phyloP scores from a whole-genome alignment of 2,329 filamentous ascomycete species.

The Dactylellina drechsleri region DNA sequence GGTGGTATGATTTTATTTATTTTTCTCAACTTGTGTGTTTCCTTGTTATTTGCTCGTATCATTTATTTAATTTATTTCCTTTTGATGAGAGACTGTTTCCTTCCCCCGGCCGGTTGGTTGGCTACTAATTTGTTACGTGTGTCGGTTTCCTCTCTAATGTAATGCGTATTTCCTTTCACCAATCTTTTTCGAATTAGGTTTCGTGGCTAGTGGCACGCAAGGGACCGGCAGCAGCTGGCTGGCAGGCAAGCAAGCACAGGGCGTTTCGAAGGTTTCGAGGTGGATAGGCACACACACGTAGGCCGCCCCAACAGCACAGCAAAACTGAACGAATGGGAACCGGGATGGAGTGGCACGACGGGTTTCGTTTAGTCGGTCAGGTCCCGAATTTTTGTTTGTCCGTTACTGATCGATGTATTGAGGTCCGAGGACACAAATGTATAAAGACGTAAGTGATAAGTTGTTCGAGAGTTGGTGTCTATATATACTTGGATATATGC shows the following conservation, averaged over 20 bases:
- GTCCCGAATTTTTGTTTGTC: not conserved
- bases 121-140: conserved; percentile 3
- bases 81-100: conserved; percentile 5
- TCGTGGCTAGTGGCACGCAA: conserved; percentile 45
- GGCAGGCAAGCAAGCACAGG: not conserved
- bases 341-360: not conserved
- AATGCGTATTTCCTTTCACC: not conserved
- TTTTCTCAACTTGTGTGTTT: conserved; percentile 6
- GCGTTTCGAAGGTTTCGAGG: conserved; percentile 45
- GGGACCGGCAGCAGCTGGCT: conserved; percentile 8
- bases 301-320: too few relatives aligned
- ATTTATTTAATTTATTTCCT: conserved; percentile 23
- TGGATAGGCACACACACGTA: not conserved
- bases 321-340: not conserved
- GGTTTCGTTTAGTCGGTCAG: not conserved
- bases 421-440: too few relatives aligned
- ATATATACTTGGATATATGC: too few relatives aligned
- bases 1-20: conserved; percentile 7
- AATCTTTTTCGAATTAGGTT: not conserved
- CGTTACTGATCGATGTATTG: too few relatives aligned
- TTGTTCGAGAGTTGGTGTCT: too few relatives aligned
- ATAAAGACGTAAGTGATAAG: too few relatives aligned
- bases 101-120: conserved; percentile 7
- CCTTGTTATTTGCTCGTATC: conserved; percentile 8
- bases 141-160: conserved; percentile 8